These are phyloP conservation scores for Solanum arcanum DNA, from an alignment of 257 asterid genomes.

Conservation along the genomic window DNA sequence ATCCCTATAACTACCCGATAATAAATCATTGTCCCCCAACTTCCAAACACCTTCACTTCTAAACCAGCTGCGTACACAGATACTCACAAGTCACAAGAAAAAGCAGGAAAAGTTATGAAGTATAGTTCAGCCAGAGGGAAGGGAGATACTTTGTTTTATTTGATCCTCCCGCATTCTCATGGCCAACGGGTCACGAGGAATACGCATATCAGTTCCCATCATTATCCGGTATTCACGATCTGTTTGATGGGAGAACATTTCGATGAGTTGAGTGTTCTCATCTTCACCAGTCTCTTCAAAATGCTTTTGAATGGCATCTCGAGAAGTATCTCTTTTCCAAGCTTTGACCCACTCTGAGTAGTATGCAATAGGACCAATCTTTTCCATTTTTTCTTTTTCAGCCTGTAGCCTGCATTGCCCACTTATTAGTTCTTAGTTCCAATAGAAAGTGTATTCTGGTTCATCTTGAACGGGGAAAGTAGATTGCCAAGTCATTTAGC, in stretches of 20 bases:
- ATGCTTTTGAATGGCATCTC: slow-evolving; percentile 82
- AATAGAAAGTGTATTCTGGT: background rate
- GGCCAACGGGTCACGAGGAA: slow-evolving; percentile 85
- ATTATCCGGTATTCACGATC: slow-evolving; percentile 85
- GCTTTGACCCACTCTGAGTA: slow-evolving; percentile 89
- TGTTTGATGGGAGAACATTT: slow-evolving; percentile 81
- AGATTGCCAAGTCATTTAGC: background rate
- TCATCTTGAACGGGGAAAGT: background rate
- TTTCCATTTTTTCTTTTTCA: slow-evolving; percentile 58
- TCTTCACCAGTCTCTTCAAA: slow-evolving; percentile 97
- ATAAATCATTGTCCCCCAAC: background rate
- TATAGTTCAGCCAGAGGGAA: background rate
- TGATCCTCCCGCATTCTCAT: slow-evolving; percentile 92
- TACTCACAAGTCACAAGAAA: background rate
- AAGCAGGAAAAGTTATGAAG: background rate
- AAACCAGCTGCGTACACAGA: background rate
- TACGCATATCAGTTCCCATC: slow-evolving; percentile 89
- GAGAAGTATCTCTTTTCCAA: slow-evolving; percentile 79
- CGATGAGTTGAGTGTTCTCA: slow-evolving; percentile 68
- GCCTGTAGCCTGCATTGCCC: slow-evolving; percentile 51
- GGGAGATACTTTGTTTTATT: slow-evolving; percentile 68
- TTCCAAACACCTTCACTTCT: background rate
- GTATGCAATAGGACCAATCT: slow-evolving; percentile 68
- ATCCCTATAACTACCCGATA: background rate
- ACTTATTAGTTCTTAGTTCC: slow-evolving; percentile 6